Percentiles rank a stretch among this genome's conserved stretches.
phyloP scores from a whole-genome alignment of 805 yeast genomes.

The Wickerhamomyces bovis region DNA sequence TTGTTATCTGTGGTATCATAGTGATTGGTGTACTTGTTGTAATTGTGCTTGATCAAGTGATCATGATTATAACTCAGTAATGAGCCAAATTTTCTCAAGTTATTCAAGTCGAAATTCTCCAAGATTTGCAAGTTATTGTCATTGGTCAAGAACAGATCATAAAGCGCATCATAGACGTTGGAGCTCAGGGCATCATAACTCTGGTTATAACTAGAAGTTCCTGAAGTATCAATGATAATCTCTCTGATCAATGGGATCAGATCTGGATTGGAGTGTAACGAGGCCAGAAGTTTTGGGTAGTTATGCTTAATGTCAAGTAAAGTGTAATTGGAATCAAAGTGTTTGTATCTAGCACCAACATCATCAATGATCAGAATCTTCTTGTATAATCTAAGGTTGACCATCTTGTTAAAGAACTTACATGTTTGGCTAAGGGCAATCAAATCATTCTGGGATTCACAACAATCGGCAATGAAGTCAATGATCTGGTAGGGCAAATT shows the following conservation, averaged over 20 bases:
- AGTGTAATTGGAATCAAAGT: conserved; percentile 21
- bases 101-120: conserved; percentile 21
- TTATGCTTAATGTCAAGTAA: conserved; percentile 16
- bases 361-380: conserved; percentile 23
- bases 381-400: conserved; percentile 20
- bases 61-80: conserved; percentile 19
- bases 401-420: conserved; percentile 22
- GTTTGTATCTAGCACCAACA: conserved; percentile 15
- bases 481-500: conserved; percentile 24
- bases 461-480: conserved; percentile 23
- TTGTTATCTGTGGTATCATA: conserved; percentile 12
- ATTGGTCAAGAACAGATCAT: conserved; percentile 22
- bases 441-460: conserved; percentile 23
- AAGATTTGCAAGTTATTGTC: conserved; percentile 20
- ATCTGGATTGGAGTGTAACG: conserved; percentile 23
- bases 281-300: conserved; percentile 23
- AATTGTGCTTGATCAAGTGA: conserved; percentile 22
- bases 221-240: conserved; percentile 24
- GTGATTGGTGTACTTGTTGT: conserved; percentile 20
- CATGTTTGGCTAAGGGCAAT: conserved; percentile 22
- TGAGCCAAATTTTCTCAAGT: conserved; percentile 24
- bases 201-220: conserved; percentile 11
- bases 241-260: conserved; percentile 19
- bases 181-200: conserved; percentile 20
- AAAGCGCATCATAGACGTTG: conserved; percentile 20